Percentiles rank a stretch among this genome's conserved stretches.
Evolutionary conservation across 805 yeast species (phyloP).

Genomic region (Isabelozyma heimii): DNA sequence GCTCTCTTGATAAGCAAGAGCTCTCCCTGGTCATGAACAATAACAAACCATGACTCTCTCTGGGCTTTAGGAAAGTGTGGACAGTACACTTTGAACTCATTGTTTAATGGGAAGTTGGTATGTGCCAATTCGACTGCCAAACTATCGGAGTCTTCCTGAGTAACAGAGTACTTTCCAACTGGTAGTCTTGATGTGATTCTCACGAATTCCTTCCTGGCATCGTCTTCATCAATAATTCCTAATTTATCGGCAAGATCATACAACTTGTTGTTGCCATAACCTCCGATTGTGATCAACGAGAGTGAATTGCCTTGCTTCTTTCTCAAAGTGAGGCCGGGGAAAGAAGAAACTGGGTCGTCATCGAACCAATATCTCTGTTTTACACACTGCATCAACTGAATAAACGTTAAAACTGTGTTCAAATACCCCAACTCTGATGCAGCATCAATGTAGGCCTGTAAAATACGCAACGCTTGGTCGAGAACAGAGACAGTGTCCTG

Average conservation of each 20-base stretch:
- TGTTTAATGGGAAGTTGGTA: constrained; percentile 45
- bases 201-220: constrained; percentile 47
- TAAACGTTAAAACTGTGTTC: constrained; percentile 56
- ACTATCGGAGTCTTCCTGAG: constrained; percentile 31
- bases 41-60: constrained; percentile 89
- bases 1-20: constrained; percentile 71
- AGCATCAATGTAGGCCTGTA: constrained; percentile 90
- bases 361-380: constrained; percentile 90
- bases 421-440: constrained; percentile 80
- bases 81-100: constrained; percentile 66
- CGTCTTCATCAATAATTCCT: constrained; percentile 35
- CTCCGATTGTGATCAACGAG: constrained; percentile 44
- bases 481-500: constrained; percentile 92
- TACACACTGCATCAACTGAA: constrained; percentile 76
- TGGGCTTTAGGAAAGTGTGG: constrained; percentile 88
- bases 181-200: constrained; percentile 61
- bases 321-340: constrained; percentile 45
- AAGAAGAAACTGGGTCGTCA: constrained; percentile 58
- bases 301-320: not conserved
- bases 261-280: constrained; percentile 31
- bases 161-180: constrained; percentile 44
- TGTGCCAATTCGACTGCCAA: constrained; percentile 52
- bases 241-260: constrained; percentile 33
- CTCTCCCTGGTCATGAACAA: constrained; percentile 56
- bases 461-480: constrained; percentile 90